Base-by-base conservation (phyloP, 371 early-diverging fungal genomes). In the Mucor mucedo region DNA sequence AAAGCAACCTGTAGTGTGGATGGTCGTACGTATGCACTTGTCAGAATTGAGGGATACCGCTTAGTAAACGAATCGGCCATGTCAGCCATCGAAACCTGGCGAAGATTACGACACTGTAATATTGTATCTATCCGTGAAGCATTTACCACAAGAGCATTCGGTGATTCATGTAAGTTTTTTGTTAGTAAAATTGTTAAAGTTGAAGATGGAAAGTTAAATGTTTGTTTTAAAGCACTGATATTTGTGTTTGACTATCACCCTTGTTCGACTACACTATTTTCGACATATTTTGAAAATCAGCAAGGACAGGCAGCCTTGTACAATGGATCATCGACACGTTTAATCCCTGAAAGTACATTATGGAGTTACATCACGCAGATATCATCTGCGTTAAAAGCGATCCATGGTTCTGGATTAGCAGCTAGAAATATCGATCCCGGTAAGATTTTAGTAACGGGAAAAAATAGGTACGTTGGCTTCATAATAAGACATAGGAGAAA, bases 121-220 rank as follows among this genome's bases (percentile, higher is more conserved):
- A 81, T 97, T 60, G 92, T 94, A 9, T 90, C 90, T 6, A 84
- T 97, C 33, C 85, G 91, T n/a, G 97, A 97, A 73, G 97, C 93
- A 13, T 97, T 98, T 70, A 95, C 96, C 0, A 96, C 96, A 5
- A 90, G 90, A 54, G 93, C 93, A 3, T 98, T 98, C 86, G 96
- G 95, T 16, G 98, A 97, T 72, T 84, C 90, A 58, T 97, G 92
- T 91, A 77, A 73, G 16, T 40, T 0, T 14, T 13, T 29, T 9
- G 11, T 10, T 55, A 16, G 40, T 6, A 11, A 11, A 42, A 14
- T 14, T 10, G 42, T 42, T 5, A 48, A 14, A 28, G 28, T 9
- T 21, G 27, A 27, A 3, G 48, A 27, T 28, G 4, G 7, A 27
- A n/a, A n/a, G 5, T 30, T 10, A 11, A 50, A 50, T 42, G 5